Base-by-base conservation (phyloP, 805 yeast species). In the Yarrowia deformans region DNA sequence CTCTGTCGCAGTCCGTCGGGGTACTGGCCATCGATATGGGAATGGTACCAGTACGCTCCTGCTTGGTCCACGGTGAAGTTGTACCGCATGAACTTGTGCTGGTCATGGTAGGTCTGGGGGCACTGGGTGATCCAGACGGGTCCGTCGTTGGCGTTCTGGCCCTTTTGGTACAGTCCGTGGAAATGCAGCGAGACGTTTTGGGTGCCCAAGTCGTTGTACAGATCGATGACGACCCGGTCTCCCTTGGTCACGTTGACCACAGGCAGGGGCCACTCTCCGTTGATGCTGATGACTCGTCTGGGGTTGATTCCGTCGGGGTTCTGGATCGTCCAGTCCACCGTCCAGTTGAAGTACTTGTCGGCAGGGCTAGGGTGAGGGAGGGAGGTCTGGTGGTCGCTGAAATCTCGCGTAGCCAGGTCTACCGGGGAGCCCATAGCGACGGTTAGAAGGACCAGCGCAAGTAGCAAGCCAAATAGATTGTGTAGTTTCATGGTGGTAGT, bases 41-140 rank as follows among this genome's bases (percentile, higher is more conserved):
- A 90, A 79, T 94, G 98, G 83, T 93, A 94, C 98, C 98, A 94
- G 83, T 83, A 94, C n/a, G 97, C 84, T 75, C 98, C 98, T 69
- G 83, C 87, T 79, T 94, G 97, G 56, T 77, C 76, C 71, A 93
- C 90, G 37, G 97, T 89, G 79, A 94, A 94, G 82, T 94, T 92
- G 83, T 94, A 94, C 71, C 88, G 78, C 79, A 86, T 82, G 16
- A 90, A 84, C 72, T 85, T 84, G 69, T 90, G 90, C 6, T 94
- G 89, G 13, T 90, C 87, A 2, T 56, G 32, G 48, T 42, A 56
- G 2, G 63, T 56, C 72, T 91, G 88, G 37, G 97, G 96, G 83
- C 98, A 94, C 79, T 93, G 97, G 48, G 90, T 86, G 48, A 93
- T 82, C 85, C 86, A 82, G 74, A 90, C 89, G 14, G 97, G 95